Base-by-base conservation (phyloP, 2,329 filamentous ascomycete species). In the Pseudogymnoascus verrucosus region DNA sequence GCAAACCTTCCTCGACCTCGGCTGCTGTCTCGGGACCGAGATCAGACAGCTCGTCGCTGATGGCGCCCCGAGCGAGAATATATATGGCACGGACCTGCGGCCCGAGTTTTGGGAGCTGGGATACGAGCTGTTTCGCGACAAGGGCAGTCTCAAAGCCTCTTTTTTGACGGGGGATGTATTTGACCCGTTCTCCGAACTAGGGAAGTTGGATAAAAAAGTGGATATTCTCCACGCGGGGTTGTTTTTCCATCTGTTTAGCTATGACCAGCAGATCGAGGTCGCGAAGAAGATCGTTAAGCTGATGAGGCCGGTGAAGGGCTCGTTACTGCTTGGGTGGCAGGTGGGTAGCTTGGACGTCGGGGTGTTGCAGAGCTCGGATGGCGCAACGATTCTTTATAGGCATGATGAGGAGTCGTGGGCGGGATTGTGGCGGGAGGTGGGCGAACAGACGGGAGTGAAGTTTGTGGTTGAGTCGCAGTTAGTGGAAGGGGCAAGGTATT, bases 181-280 rank as follows among this genome's bases (percentile, higher is more conserved):
- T 60, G 73, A 74, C 23, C 23, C 65, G 0, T 60, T 71, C 0
- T 66, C 68, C 5, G 63, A 64, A 8, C 65, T 78, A 31, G 71
- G 70, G 12, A 63, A 74, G 40, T 65, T 80, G 28, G 68, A 75
- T 28, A 75, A 74, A 3, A 70, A 73, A n/a, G 69, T 78, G 1
- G 75, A 79, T 63, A 73, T 80, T 11, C 66, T 80, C 5, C 71
- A 77, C 34, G 71, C 78, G 1, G 72, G 72, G 0, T 75, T 75
- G 0, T 77, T 80, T 68, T 74, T 80, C 47, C 78, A 80, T 61
- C 70, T 79, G 6, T 80, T 78, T 66, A 70, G 72, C 34, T 76
- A 71, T 68, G 74, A 77, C 1, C 69, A 70, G 7, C 78, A 80
- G 65, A 65, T 76, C 8, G 68, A 72, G 54, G 71, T 73, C n/a